Evolutionary conservation across 2,329 filamentous ascomycete species (phyloP).

Genomic region (Epichloe sibirici): DNA sequence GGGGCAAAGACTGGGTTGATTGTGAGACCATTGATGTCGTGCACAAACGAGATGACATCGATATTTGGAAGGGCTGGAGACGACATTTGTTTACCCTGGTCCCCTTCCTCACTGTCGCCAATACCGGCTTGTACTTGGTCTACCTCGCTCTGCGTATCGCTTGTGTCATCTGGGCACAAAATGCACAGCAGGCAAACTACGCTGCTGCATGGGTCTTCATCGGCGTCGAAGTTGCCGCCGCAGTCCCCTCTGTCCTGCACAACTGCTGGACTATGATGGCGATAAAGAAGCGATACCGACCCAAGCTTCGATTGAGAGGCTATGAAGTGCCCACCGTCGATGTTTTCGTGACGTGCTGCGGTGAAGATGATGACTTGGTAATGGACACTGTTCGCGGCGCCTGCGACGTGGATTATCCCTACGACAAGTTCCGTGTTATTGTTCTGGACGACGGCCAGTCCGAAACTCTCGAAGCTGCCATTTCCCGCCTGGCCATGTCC

Average conservation of each 20-base stretch:
- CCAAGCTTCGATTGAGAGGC: slow-evolving; percentile 39
- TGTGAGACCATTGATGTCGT: slow-evolving; percentile 25
- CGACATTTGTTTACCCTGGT: slow-evolving; percentile 26
- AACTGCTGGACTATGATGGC: slow-evolving; percentile 46
- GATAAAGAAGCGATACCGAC: slow-evolving; percentile 39
- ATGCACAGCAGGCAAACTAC: slow-evolving; percentile 26
- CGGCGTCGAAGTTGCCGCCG: slow-evolving; percentile 38
- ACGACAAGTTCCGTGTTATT: slow-evolving; percentile 38
- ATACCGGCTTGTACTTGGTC: slow-evolving; percentile 28
- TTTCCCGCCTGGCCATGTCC: slow-evolving; percentile 24
- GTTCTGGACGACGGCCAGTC: slow-evolving; percentile 43
- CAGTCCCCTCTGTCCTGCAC: slow-evolving; percentile 43
- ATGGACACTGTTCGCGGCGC: slow-evolving; percentile 45
- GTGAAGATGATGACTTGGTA: slow-evolving; percentile 42
- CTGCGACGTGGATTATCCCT: slow-evolving; percentile 41
- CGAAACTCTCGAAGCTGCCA: slow-evolving; percentile 25
- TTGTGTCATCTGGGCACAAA: slow-evolving; percentile 40
- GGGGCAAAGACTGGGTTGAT: slow-evolving; percentile 21
- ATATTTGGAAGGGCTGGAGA: slow-evolving; percentile 34
- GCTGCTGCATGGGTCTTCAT: slow-evolving; percentile 46
- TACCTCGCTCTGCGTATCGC: slow-evolving; percentile 40
- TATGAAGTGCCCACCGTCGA: slow-evolving; percentile 41
- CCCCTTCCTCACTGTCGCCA: slow-evolving; percentile 27
- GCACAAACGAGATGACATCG: slow-evolving; percentile 29
- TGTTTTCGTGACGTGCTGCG: slow-evolving; percentile 44